Evolutionary conservation across 164 flowering plant genomes (phyloP), one percentile per base, ranked within the genome.

Genomic region (Berberis thunbergii): DNA sequence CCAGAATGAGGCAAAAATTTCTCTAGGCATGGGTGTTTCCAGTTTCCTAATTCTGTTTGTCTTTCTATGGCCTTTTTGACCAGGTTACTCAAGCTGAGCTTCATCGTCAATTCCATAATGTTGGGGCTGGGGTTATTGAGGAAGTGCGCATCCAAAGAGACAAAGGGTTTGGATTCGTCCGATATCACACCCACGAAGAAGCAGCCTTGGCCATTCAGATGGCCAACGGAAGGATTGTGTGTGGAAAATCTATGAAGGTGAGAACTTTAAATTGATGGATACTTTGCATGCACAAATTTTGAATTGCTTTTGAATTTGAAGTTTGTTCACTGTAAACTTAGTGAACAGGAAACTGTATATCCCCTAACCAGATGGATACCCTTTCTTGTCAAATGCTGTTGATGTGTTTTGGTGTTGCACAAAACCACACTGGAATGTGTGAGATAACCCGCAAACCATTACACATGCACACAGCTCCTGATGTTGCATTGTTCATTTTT

Each of bases 101-200:
- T 38, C 99, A 95, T 68, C 91, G 96, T 49, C 95, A 89, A 73
- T 95, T 95, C 70, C 87, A 95, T 76, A 67, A 77, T 12, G 86
- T 95, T 67, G 96, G 95, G 62, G 96, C 97, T 70, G 99, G 99
- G 54, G 79, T 79, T n/a, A 84, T 95, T 74, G 98, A 95, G 77
- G 99, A 95, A 77, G 97, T 95, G 41, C 80, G 97, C 8, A 74
- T 95, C 43, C 97, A 95, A 70, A 85, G 97, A 59, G 97, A 95
- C 48, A 89, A 95, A 65, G 99, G 99, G 12, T 95, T 95, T 84
- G 99, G 99, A 49, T 95, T 95, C 79, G 92, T 95, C 56, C 83
- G 99, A 74, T 95, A 83, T 78, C 84, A 83, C 56, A 78, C 88
- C 50, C 99, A 95, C 73, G 81, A 87, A 43, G 97, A 91, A 78